Base-by-base conservation (phyloP, 805 yeast species). In the Zygoascus tannicola region DNA sequence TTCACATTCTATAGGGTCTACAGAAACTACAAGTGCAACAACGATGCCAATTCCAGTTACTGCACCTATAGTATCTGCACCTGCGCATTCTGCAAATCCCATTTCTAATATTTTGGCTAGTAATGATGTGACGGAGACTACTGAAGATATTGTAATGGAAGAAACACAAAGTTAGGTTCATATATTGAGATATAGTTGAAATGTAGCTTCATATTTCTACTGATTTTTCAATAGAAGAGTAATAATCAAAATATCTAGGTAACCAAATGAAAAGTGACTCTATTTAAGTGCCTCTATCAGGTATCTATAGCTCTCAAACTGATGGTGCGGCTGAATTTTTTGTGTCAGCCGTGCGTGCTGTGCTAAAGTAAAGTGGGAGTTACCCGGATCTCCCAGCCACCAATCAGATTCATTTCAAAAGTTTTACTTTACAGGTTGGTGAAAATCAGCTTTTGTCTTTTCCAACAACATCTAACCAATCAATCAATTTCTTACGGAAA, bases 381-480 rank as follows among this genome's bases (percentile, higher is more conserved):
- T 26, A 26, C 30, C 30, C 30, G 30, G 30, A 7, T 12, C 7
- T 7, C 10, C 30, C 30, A 26, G 12, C 30, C 30, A 26, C 30
- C 30, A 26, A 26, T 26, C 30, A 26, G 30, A 26, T 26, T 26
- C 30, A 12, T 26, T 12, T 12, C 30, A 26, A 26, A 26, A 26
- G 10, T 26, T 26, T 26, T 26, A 26, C 30, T 26, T 12, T n/a
- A n/a, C 30, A 12, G 12, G 30, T 26, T 26, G 7, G 30, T 12
- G 12, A 26, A 26, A 26, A 26, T 26, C 30, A 26, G 30, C 10
- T 26, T 26, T 26, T 26, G 12, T 35, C 22, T 21, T 22, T 10
- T 21, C 10, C 38, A 37, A 37, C 32, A 22, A 26, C 38, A n/a
- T 35, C 12, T 35, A 5, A 35, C 23, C 21, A 35, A 12, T n/a